Base-by-base conservation (phyloP, 2,329 filamentous ascomycete species). In the Arthrobotrys musiformis region DNA sequence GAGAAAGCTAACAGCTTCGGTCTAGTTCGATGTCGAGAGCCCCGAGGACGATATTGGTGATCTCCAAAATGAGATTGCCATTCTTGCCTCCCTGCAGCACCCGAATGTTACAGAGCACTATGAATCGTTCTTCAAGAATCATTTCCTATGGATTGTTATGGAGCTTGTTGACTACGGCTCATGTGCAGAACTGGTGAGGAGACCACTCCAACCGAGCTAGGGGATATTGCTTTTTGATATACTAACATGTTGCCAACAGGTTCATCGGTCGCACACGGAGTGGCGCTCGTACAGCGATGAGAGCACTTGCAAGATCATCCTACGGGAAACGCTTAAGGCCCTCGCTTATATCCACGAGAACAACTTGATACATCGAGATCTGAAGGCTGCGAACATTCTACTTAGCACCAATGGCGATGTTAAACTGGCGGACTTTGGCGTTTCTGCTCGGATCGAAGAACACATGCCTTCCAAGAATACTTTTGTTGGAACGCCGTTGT, bases 381-480 rank as follows among this genome's bases (percentile, higher is more conserved):
- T 99, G 81, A 99, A 99, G 85, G 98, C 97, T 87, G 95, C 95
- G 54, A 99, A 99, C 83, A 91, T 99, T 80, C 98, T 99, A 82
- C 87, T 99, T 62, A 95, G 99, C 83, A 89, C 89, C 62, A 87
- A 94, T 80, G 98, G 99, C 94, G 97, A 98, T 82, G 91, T 97
- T 81, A 99, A 99, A 83, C 93, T 99, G 81, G 95, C 95, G 46
- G 95, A 99, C 83, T 99, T 99, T 85, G 95, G 95, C 2, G 87
- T 99, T 66, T 95, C 95, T 35, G 95, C 95, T 26, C 86, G 98
- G 80, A 87, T 98, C 70, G 90, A 97, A 50, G 96, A 93, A 7
- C 93, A 94, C 82, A 93, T 91, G 83, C 94, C 98, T 82, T 89
- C 95, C 79, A 89, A 96, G 81, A 97, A 93, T 24, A 99, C 95